These are phyloP conservation scores for Dentipellis fragilis DNA, from an alignment of 768 basidiomycete species.

Conservation along the genomic window DNA sequence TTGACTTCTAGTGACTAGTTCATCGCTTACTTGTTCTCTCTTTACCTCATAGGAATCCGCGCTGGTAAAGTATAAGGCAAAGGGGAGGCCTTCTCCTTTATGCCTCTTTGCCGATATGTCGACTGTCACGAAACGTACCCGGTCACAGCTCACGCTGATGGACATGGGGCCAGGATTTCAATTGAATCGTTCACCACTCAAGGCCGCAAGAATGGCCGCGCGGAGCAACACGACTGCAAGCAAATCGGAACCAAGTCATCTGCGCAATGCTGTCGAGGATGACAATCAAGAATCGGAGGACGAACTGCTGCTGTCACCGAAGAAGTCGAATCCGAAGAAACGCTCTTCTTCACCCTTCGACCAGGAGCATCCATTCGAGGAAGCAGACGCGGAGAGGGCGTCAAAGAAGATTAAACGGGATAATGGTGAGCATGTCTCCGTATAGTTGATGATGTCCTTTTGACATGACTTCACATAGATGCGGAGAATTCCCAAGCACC, in stretches of 20 bases:
- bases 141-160: constrained; percentile 8
- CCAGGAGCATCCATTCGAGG: background rate
- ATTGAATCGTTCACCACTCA: constrained; percentile 9
- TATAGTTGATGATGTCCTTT: background rate
- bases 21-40: too few relatives aligned
- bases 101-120: constrained; percentile 1
- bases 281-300: background rate
- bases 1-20: too few relatives aligned
- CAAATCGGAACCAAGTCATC: background rate
- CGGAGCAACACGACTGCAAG: constrained; percentile 1
- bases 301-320: background rate
- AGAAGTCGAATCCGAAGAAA: background rate
- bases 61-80: too few relatives aligned
- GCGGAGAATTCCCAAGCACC: background rate
- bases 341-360: background rate
- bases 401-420: background rate
- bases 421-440: background rate
- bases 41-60: too few relatives aligned
- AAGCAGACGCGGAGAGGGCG: background rate
- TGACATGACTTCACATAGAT: background rate
- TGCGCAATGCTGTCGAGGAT: background rate
- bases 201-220: constrained; percentile 7
- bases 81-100: too few relatives aligned
- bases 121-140: constrained; percentile 11
- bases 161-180: constrained; percentile 5